A percentile compares a stretch with the other conserved stretches of the same genome.
Evolutionary conservation across 2,329 filamentous ascomycete species (phyloP).

Genomic region (Pezicula neosporulosa): DNA sequence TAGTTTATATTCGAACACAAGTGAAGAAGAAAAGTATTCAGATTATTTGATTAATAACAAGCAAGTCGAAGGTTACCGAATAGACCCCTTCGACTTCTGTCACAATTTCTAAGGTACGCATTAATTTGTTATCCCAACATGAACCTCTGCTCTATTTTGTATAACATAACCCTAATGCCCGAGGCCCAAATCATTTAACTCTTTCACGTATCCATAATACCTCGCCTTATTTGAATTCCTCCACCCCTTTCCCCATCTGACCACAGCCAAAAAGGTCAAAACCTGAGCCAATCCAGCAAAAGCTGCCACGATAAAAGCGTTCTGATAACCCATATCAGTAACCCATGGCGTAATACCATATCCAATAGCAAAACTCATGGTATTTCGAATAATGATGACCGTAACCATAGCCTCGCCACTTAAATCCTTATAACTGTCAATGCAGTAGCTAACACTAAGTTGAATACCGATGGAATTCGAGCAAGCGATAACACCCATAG

Average conservation of each 20-base stretch:
- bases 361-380: conserved; percentile 44
- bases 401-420: conserved; percentile 46
- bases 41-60: too few species aligned
- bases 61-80: too few species aligned
- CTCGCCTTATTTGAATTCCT: conserved; percentile 33
- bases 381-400: conserved; percentile 45
- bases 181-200: conserved; percentile 12
- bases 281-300: conserved; percentile 34
- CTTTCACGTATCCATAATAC: conserved; percentile 35
- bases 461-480: conserved; percentile 41
- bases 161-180: not conserved
- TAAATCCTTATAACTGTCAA: conserved; percentile 45
- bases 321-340: conserved; percentile 36
- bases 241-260: conserved; percentile 44
- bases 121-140: too few species aligned
- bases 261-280: conserved; percentile 39
- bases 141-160: too few species aligned
- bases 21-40: too few species aligned
- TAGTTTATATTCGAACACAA: too few species aligned
- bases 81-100: too few species aligned
- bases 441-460: conserved; percentile 40
- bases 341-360: conserved; percentile 49
- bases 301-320: conserved; percentile 40
- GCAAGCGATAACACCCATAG: conserved; percentile 41
- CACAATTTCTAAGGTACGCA: too few species aligned